phyloP scores from a whole-genome alignment of 495 filamentous ascomycete genomes.

The Penicillium soppii region DNA sequence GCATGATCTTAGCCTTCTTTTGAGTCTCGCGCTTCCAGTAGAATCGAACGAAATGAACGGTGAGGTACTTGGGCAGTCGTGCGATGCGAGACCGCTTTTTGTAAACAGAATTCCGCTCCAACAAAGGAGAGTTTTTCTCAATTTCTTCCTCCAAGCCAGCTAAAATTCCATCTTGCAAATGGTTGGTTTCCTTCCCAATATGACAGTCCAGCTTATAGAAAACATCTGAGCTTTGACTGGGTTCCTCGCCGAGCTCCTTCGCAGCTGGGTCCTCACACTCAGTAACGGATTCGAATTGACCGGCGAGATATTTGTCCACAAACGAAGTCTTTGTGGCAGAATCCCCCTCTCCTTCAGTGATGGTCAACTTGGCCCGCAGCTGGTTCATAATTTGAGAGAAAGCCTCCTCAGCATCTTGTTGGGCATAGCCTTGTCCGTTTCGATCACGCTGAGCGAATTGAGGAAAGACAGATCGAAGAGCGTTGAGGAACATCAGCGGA shows the following conservation, averaged over 20 bases:
- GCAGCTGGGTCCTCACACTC: conserved; percentile 82
- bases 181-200: conserved; percentile 81
- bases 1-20: conserved; percentile 99
- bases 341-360: conserved; percentile 52
- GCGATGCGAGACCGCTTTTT: conserved; percentile 88
- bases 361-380: conserved; percentile 74
- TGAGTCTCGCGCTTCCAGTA: conserved; percentile 92
- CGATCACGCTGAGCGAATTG: conserved; percentile 88
- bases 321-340: conserved; percentile 61
- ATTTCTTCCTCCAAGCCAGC: conserved; percentile 83
- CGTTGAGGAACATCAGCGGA: conserved; percentile 80
- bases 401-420: conserved; percentile 97
- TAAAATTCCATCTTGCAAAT: conserved; percentile 81
- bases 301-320: conserved; percentile 86
- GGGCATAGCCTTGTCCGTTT: conserved; percentile 79
- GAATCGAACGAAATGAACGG: conserved; percentile 97
- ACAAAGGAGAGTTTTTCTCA: conserved; percentile 77
- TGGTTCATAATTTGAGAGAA: conserved; percentile 96
- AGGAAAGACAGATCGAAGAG: conserved; percentile 79
- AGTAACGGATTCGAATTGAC: conserved; percentile 70
- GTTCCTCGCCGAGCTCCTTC: conserved; percentile 71
- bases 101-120: conserved; percentile 79
- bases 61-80: conserved; percentile 89
- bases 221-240: conserved; percentile 61
- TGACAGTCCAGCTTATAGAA: conserved; percentile 97